A percentile compares a stretch with the other conserved stretches of the same genome.
Evolutionary conservation across 495 filamentous ascomycete species (phyloP).

Genomic region (Penicillium waksmanii): DNA sequence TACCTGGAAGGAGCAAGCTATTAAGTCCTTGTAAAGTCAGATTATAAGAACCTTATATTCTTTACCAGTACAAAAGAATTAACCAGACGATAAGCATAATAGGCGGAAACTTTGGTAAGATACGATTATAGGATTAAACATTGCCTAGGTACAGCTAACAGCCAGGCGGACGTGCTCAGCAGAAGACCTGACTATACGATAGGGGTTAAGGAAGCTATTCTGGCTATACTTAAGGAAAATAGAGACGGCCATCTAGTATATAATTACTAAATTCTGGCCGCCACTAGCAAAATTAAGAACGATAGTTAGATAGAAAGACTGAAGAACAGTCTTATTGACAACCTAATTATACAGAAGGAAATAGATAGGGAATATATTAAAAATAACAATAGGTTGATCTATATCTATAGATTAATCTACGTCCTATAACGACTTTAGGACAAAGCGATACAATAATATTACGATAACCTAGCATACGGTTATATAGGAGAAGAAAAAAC

Average conservation of each 20-base stretch:
- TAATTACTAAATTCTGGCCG: slow-evolving; percentile 6
- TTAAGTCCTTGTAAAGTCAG: slow-evolving; percentile 16
- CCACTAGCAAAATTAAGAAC: slow-evolving; percentile 7
- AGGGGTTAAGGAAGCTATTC: slow-evolving; percentile 12
- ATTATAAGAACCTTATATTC: slow-evolving; percentile 25
- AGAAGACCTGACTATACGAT: slow-evolving; percentile 17
- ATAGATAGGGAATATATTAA: neutral
- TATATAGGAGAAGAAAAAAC: slow-evolving; percentile 14
- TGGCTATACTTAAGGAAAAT: slow-evolving; percentile 13
- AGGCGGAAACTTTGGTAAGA: slow-evolving; percentile 10
- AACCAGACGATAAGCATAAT: slow-evolving; percentile 17
- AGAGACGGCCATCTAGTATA: slow-evolving; percentile 13
- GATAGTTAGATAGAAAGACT: slow-evolving; percentile 2
- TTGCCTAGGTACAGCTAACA: slow-evolving; percentile 20
- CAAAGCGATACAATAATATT: slow-evolving; percentile 13
- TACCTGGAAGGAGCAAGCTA: slow-evolving; percentile 24
- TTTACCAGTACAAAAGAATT: slow-evolving; percentile 27
- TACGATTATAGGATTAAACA: slow-evolving; percentile 23
- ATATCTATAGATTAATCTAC: slow-evolving; percentile 16
- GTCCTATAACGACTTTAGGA: slow-evolving; percentile 3
- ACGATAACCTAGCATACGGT: slow-evolving; percentile 3
- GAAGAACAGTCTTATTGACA: neutral
- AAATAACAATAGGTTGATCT: slow-evolving; percentile 11
- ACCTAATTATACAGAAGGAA: neutral
- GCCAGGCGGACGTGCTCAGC: slow-evolving; percentile 14